Percentiles rank a stretch among this genome's conserved stretches.
Evolutionary conservation across 1,284 basidiomycete genomes (phyloP).

Genomic region (Hemileia vastatrix): DNA sequence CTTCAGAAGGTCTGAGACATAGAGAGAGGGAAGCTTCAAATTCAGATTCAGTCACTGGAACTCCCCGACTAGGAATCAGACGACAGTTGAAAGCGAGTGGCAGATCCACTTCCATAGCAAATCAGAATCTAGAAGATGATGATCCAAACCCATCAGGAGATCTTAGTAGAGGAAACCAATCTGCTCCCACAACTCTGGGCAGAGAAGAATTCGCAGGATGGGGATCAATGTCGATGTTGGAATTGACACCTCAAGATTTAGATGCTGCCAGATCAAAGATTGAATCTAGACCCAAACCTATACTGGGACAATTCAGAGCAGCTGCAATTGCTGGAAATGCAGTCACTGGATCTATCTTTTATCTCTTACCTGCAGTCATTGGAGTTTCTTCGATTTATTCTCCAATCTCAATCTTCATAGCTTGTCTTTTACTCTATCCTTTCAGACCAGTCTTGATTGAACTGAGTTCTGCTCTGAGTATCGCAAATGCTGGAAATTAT

Average conservation of each 20-base stretch:
- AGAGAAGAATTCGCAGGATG: slow-evolving; percentile 32
- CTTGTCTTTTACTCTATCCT: slow-evolving; percentile 31
- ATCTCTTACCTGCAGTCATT: slow-evolving; percentile 33
- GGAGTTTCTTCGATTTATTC: slow-evolving; percentile 30
- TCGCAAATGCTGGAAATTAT: slow-evolving; percentile 31
- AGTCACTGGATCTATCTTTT: slow-evolving; percentile 34
- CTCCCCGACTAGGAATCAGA: no score
- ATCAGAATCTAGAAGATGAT: neutral
- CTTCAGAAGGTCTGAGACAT: no score
- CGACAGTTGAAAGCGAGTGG: neutral
- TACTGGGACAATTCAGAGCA: slow-evolving; percentile 31
- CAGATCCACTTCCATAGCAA: neutral
- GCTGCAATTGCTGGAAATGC: slow-evolving; percentile 34
- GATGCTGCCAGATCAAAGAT: neutral
- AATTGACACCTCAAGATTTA: slow-evolving; percentile 14
- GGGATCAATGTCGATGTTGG: slow-evolving; percentile 34
- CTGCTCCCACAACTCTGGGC: neutral
- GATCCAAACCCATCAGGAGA: neutral
- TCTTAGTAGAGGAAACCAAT: no score
- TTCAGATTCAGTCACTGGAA: no score
- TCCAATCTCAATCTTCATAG: slow-evolving; percentile 32
- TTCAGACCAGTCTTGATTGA: slow-evolving; percentile 34
- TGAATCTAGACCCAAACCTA: neutral
- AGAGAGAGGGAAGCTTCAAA: no score
- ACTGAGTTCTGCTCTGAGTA: slow-evolving; percentile 28